Percentiles rank a stretch among this genome's conserved stretches.
These are phyloP conservation scores for Dichomitus squalens DNA, from an alignment of 1,284 basidiomycete species.

Conservation along the genomic window DNA sequence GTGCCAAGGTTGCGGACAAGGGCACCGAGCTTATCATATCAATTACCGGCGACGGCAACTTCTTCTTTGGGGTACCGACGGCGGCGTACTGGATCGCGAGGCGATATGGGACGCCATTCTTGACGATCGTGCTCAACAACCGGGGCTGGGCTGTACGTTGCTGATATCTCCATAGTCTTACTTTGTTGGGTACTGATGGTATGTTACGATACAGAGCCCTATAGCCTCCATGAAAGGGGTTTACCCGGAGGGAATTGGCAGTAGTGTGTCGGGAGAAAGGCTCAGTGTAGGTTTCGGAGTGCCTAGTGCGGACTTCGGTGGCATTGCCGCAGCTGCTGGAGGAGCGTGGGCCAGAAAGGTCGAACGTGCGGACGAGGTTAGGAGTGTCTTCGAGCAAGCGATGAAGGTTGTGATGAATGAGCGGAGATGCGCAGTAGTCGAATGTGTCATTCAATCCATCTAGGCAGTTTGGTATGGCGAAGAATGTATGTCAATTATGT, in stretches of 20 bases:
- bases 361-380: constrained; percentile 39
- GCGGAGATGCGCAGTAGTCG: constrained; percentile 63
- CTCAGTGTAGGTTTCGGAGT: constrained; percentile 67
- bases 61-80: constrained; percentile 64
- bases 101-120: constrained; percentile 60
- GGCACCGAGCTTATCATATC: constrained; percentile 52
- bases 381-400: constrained; percentile 48
- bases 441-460: constrained; percentile 47
- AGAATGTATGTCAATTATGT: too few species aligned
- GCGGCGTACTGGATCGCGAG: constrained; percentile 72
- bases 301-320: constrained; percentile 56
- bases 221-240: constrained; percentile 65
- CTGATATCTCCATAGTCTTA: not conserved
- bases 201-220: constrained; percentile 46
- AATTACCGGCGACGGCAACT: constrained; percentile 71
- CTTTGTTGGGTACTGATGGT: constrained; percentile 2
- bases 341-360: constrained; percentile 64
- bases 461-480: too few species aligned
- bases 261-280: constrained; percentile 44
- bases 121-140: constrained; percentile 73
- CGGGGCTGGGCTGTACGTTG: constrained; percentile 63
- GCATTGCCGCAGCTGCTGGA: constrained; percentile 64
- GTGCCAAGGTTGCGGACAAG: constrained; percentile 34
- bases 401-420: constrained; percentile 59
- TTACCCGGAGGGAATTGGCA: constrained; percentile 60